Evolutionary conservation across 257 asterid species (phyloP).

Genomic region (Scutellaria barbata): DNA sequence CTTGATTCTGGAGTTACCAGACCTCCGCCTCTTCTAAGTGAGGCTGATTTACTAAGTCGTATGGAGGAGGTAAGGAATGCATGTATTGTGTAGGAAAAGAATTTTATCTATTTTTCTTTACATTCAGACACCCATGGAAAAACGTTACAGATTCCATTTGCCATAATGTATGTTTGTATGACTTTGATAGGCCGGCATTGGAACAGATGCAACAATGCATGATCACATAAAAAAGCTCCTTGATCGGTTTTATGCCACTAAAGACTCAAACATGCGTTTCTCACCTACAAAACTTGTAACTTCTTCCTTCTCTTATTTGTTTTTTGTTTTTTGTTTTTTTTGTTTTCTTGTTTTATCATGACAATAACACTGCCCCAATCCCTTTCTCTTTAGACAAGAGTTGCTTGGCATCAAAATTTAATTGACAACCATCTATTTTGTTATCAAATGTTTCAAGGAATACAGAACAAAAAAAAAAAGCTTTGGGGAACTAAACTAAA

Average conservation of each 20-base stretch:
- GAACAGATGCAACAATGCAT: constrained; percentile 99
- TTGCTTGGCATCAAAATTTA: constrained; percentile 33
- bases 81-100: constrained; percentile 20
- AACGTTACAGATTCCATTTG: constrained; percentile 13
- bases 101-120: constrained; percentile 18
- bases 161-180: constrained; percentile 24
- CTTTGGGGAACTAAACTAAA: background rate
- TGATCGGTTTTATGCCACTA: constrained; percentile 90
- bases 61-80: constrained; percentile 84
- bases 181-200: constrained; percentile 79
- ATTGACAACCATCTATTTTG: background rate
- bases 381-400: constrained; percentile 22
- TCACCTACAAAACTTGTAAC: constrained; percentile 90
- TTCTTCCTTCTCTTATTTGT: constrained; percentile 31
- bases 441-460: constrained; percentile 20
- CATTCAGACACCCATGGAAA: background rate
- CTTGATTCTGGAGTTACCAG: constrained; percentile 97
- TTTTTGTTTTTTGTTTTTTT: constrained; percentile 21
- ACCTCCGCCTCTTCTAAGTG: constrained; percentile 95
- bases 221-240: constrained; percentile 98
- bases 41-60: constrained; percentile 92
- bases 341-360: constrained; percentile 30
- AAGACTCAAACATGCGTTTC: constrained; percentile 81
- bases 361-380: constrained; percentile 10
- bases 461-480: constrained; percentile 22